Conservation (phyloP, 495 filamentous ascomycete species). For the Penicillium flavigenum region DNA sequence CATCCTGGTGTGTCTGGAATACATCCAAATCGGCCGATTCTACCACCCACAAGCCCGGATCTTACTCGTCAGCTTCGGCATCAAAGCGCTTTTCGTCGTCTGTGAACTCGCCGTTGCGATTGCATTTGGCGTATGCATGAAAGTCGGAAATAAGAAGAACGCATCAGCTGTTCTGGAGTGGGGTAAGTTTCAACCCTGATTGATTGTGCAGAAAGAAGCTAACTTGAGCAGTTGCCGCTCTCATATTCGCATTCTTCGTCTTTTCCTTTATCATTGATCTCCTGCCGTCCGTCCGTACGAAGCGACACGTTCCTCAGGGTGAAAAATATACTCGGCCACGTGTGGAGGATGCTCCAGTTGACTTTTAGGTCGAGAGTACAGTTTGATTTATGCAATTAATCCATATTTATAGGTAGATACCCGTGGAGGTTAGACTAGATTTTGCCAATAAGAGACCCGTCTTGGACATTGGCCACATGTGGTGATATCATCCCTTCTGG, state of each 20-base stretch:
- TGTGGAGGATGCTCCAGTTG: neutral
- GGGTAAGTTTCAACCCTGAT: constrained; percentile 32
- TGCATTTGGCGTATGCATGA: constrained; percentile 41
- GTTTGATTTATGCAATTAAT: neutral
- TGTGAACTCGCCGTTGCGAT: constrained; percentile 67
- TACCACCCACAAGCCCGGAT: constrained; percentile 60
- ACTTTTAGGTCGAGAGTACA: constrained; percentile 1
- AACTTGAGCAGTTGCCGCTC: constrained; percentile 55
- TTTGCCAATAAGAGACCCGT: neutral
- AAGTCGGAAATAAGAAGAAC: constrained; percentile 37
- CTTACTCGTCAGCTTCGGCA: constrained; percentile 67
- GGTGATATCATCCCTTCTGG: constrained; percentile 7
- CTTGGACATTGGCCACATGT: constrained; percentile 5
- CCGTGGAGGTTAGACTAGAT: neutral
- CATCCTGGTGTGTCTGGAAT: constrained; percentile 75
- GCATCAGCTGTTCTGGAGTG: constrained; percentile 60
- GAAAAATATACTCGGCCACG: constrained; percentile 18
- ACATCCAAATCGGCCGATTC: constrained; percentile 67
- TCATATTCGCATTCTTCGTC: constrained; percentile 79
- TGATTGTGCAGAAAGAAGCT: neutral
- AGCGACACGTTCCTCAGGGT: constrained; percentile 33
- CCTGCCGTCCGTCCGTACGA: constrained; percentile 64
- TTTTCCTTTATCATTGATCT: constrained; percentile 79
- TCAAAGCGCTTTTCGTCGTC: constrained; percentile 75
- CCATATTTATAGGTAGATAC: too few species aligned